Percentiles rank a stretch among this genome's conserved stretches.
These are phyloP conservation scores for Coemansia sp. DNA, from an alignment of 192 early-diverging fungal species.

Conservation along the genomic window DNA sequence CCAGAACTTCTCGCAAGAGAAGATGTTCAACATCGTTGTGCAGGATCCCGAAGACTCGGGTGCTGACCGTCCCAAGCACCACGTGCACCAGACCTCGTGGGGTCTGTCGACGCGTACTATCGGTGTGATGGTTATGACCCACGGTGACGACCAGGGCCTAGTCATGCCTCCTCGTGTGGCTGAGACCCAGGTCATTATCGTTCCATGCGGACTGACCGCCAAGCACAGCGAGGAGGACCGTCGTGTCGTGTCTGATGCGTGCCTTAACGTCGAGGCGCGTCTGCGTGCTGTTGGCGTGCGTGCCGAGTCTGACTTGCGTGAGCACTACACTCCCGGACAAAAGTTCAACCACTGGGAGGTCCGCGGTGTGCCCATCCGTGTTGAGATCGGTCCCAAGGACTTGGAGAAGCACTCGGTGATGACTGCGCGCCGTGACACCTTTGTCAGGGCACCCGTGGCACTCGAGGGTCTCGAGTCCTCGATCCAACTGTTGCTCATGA, in stretches of 20 bases:
- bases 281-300: constrained; percentile 77
- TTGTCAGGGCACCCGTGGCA: constrained; percentile 63
- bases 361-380: constrained; percentile 92
- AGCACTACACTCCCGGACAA: constrained; percentile 90
- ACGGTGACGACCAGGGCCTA: constrained; percentile 98
- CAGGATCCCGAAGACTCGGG: constrained; percentile 78
- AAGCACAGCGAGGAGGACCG: constrained; percentile 83
- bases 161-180: constrained; percentile 96
- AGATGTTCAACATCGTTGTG: constrained; percentile 96
- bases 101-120: constrained; percentile 96
- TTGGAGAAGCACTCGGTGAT: constrained; percentile 77
- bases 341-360: constrained; percentile 99
- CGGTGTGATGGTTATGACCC: constrained; percentile 99
- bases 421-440: constrained; percentile 83
- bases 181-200: constrained; percentile 83
- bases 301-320: constrained; percentile 77
- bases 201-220: constrained; percentile 92
- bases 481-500: constrained; percentile 66
- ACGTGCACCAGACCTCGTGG: constrained; percentile 99
- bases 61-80: constrained; percentile 63
- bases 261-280: constrained; percentile 67
- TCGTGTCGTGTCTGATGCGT: constrained; percentile 64
- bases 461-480: constrained; percentile 62
- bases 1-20: constrained; percentile 92
- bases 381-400: constrained; percentile 98